Conservation (phyloP, 2,329 filamentous ascomycete species). For the Pseudogymnoascus sp. region DNA sequence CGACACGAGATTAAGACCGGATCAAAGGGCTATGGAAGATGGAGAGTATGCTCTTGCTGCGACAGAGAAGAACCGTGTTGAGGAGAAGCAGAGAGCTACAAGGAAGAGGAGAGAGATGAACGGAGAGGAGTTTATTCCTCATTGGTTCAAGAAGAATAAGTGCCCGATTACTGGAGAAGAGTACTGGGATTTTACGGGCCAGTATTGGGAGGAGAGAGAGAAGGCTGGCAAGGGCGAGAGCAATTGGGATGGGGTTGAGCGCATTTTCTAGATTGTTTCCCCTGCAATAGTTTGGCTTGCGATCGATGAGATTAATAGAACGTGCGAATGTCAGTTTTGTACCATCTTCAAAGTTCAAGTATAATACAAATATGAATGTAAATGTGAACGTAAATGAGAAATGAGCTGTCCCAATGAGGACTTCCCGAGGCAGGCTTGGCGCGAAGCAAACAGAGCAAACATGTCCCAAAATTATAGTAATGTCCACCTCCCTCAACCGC, state of each 20-base stretch:
- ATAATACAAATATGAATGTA: neutral
- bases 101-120: constrained; percentile 65
- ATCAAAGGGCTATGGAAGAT: constrained; percentile 97
- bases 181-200: constrained; percentile 82
- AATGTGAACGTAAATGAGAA: neutral
- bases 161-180: constrained; percentile 79
- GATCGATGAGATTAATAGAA: neutral
- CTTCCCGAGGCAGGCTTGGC: constrained; percentile 1
- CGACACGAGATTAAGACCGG: constrained; percentile 84
- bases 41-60: constrained; percentile 94
- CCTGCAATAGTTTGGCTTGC: neutral
- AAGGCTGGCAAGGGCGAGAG: constrained; percentile 18
- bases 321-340: neutral
- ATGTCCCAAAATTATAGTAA: neutral
- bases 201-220: constrained; percentile 68
- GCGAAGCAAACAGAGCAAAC: constrained; percentile 9
- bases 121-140: constrained; percentile 75
- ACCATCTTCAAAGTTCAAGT: neutral
- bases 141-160: constrained; percentile 72
- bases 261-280: constrained; percentile 22
- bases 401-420: neutral
- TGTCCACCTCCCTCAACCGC: neutral
- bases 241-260: constrained; percentile 29
- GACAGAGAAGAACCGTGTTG: constrained; percentile 86
- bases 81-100: constrained; percentile 80